These are phyloP conservation scores for Cadophora sp. DNA, from an alignment of 2,329 filamentous ascomycete species.

Conservation along the genomic window DNA sequence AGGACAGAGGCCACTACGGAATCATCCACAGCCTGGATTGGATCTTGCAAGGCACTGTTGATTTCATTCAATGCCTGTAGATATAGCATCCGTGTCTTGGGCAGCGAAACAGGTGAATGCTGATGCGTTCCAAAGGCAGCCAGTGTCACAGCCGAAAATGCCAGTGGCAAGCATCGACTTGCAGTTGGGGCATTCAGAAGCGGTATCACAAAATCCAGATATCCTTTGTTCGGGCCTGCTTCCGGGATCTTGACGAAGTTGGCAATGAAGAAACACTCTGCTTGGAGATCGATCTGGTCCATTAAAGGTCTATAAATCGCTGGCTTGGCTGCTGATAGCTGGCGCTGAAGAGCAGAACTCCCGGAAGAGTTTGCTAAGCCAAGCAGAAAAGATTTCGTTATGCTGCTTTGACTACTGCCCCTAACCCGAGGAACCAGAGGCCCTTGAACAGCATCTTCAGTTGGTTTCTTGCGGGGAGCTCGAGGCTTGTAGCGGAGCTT, in stretches of 20 bases:
- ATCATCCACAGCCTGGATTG: slow-evolving; percentile 55
- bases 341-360: slow-evolving; percentile 41
- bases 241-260: slow-evolving; percentile 63
- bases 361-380: neutral
- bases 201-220: slow-evolving; percentile 63
- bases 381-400: neutral
- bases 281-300: slow-evolving; percentile 48
- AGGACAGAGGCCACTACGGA: slow-evolving; percentile 63
- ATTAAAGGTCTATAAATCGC: slow-evolving; percentile 45
- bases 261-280: slow-evolving; percentile 62
- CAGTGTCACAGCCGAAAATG: slow-evolving; percentile 61
- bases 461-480: neutral
- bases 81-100: slow-evolving; percentile 56
- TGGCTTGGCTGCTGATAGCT: slow-evolving; percentile 50
- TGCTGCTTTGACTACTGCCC: neutral
- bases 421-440: neutral
- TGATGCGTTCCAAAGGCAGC: slow-evolving; percentile 60
- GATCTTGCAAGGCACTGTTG: slow-evolving; percentile 57
- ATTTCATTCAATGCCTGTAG: slow-evolving; percentile 59
- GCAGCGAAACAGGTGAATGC: slow-evolving; percentile 43
- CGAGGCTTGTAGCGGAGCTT: slow-evolving; percentile 62
- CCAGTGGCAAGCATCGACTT: slow-evolving; percentile 53
- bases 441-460: neutral
- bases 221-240: slow-evolving; percentile 58
- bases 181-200: slow-evolving; percentile 53